These are phyloP conservation scores for Atkinsonella hypoxylon DNA, from an alignment of 2,329 filamentous ascomycete genomes.

Conservation along the genomic window DNA sequence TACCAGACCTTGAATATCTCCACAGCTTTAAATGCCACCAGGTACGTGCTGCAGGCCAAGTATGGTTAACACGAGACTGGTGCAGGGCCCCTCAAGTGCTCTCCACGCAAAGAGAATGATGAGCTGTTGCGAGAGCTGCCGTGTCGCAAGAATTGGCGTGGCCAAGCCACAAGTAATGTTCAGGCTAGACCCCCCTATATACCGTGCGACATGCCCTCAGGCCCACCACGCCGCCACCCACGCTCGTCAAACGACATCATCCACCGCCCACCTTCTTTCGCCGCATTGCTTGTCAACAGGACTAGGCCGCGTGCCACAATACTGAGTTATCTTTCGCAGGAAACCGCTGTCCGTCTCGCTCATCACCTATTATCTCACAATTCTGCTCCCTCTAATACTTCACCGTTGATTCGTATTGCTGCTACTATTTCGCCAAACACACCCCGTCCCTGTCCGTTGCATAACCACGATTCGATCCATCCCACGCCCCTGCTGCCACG, in stretches of 20 bases:
- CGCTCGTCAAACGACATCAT: conserved; percentile 16
- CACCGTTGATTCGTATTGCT: background rate
- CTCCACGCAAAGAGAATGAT: background rate
- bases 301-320: conserved; percentile 8
- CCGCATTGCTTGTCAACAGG: conserved; percentile 10
- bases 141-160: no score
- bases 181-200: no score
- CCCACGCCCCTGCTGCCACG: conserved; percentile 18
- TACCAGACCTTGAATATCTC: background rate
- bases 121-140: conserved; percentile 9
- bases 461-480: conserved; percentile 8
- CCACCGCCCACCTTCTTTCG: conserved; percentile 11
- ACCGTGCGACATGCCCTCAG: conserved; percentile 4
- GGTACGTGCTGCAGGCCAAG: conserved; percentile 1
- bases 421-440: background rate
- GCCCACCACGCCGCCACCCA: conserved; percentile 11
- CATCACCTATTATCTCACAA: conserved; percentile 4
- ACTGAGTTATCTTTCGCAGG: conserved; percentile 6
- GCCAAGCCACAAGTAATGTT: no score
- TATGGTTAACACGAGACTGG: background rate
- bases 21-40: background rate
- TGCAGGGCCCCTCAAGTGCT: background rate
- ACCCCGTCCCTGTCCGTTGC: background rate
- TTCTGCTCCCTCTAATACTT: background rate
- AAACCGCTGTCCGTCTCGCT: conserved; percentile 1